Conservation (phyloP, 1,139 yeast species). For the Lodderomyces elongisporus region DNA sequence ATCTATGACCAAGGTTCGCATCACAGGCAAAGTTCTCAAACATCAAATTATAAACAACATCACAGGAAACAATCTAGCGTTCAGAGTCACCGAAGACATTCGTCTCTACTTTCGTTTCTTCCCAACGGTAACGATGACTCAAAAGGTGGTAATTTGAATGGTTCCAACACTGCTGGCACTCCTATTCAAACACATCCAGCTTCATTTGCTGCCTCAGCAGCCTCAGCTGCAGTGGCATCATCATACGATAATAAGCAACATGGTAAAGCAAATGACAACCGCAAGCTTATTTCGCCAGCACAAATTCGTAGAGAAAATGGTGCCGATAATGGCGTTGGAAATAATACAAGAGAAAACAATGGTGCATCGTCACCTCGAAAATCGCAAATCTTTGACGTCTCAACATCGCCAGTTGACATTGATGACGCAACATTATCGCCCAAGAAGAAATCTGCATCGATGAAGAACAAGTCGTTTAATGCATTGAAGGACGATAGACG, state of each 20-base stretch:
- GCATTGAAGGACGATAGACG: conserved; percentile 27
- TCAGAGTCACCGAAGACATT: conserved; percentile 34
- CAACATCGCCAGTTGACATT: conserved; percentile 21
- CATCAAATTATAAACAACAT: conserved; percentile 12
- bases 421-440: conserved; percentile 35
- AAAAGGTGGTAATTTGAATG: conserved; percentile 8
- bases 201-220: conserved; percentile 1
- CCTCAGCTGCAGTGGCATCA: conserved; percentile 1
- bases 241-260: conserved; percentile 4
- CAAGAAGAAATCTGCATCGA: conserved; percentile 27
- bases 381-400: conserved; percentile 8
- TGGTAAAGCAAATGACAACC: conserved; percentile 9
- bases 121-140: conserved; percentile 19
- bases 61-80: conserved; percentile 26
- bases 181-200: conserved; percentile 3
- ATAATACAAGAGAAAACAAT: background rate
- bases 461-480: conserved; percentile 10
- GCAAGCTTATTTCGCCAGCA: conserved; percentile 22
- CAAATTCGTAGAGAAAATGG: conserved; percentile 18
- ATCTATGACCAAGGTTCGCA: conserved; percentile 36
- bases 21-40: conserved; percentile 23
- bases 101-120: conserved; percentile 43
- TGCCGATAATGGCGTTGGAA: too few species aligned
- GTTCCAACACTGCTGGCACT: conserved; percentile 2
- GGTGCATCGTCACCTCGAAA: conserved; percentile 1